phyloP scores from a whole-genome alignment of 768 basidiomycete species.

The Cyclocybe aegerita region DNA sequence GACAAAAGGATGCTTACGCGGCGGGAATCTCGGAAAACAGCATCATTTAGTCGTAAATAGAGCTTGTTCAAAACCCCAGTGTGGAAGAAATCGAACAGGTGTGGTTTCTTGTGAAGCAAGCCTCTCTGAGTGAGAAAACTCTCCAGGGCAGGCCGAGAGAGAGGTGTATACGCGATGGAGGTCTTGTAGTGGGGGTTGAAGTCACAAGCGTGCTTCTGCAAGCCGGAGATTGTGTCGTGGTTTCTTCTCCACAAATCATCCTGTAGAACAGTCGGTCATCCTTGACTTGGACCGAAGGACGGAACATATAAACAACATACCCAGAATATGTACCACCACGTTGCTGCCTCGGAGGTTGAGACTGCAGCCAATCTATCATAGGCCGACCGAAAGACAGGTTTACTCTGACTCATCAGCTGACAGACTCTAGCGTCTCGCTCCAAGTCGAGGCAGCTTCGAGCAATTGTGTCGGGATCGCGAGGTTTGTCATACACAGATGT shows the following conservation, averaged over 20 bases:
- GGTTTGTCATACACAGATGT: constrained; percentile 59
- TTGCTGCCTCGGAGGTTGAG: constrained; percentile 43
- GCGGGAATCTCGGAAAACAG: constrained; percentile 53
- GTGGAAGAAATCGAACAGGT: constrained; percentile 52
- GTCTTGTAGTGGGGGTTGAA: constrained; percentile 73
- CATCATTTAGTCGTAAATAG: constrained; percentile 70
- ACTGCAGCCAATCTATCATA: constrained; percentile 56
- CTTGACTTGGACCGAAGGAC: neutral
- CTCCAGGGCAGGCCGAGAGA: constrained; percentile 64
- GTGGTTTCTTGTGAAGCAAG: constrained; percentile 45
- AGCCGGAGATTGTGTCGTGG: constrained; percentile 49
- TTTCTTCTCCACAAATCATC: constrained; percentile 80
- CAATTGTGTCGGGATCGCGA: constrained; percentile 40
- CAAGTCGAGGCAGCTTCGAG: constrained; percentile 40
- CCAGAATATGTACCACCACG: constrained; percentile 85
- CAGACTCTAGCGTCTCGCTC: constrained; percentile 60
- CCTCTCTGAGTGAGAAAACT: constrained; percentile 63
- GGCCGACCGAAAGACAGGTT: constrained; percentile 44
- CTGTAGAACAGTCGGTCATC: constrained; percentile 30
- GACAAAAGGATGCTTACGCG: constrained; percentile 35
- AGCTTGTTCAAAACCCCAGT: constrained; percentile 70
- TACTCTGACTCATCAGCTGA: constrained; percentile 45
- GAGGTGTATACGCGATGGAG: constrained; percentile 71
- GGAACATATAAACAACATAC: constrained; percentile 35
- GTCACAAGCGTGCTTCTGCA: constrained; percentile 49